A percentile compares a stretch with the other conserved stretches of the same genome.
phyloP scores from a whole-genome alignment of 1,284 basidiomycete genomes.

The Xanthoconium separans region DNA sequence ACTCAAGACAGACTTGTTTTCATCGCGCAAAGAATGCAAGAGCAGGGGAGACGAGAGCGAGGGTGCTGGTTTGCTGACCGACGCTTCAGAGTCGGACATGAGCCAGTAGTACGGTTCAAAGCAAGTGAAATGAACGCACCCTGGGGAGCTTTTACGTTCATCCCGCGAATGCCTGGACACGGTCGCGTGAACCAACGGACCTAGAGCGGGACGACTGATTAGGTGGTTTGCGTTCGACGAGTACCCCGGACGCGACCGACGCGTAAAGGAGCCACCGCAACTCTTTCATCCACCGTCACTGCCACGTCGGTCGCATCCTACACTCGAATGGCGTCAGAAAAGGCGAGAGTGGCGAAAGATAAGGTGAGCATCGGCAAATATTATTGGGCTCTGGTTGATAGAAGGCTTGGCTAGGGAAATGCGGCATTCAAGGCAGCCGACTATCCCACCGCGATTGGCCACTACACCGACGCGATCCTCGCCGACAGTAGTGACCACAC shows the following conservation, averaged over 20 bases:
- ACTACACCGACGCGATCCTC: constrained; percentile 73
- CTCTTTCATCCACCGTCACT: constrained; percentile 9
- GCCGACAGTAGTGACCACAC: constrained; percentile 64
- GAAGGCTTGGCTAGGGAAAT: constrained; percentile 48
- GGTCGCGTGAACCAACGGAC: constrained; percentile 6
- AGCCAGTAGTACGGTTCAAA: neutral
- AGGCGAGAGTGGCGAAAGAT: constrained; percentile 33
- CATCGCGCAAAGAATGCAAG: constrained; percentile 68
- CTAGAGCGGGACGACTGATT: neutral
- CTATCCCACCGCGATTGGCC: constrained; percentile 54
- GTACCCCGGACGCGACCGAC: neutral
- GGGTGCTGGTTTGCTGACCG: constrained; percentile 54
- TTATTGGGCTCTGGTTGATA: neutral
- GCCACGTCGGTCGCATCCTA: neutral
- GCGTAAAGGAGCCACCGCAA: neutral
- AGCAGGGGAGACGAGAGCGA: constrained; percentile 44
- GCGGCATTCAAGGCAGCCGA: constrained; percentile 55
- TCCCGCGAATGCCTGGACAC: constrained; percentile 1
- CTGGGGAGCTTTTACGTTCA: constrained; percentile 21
- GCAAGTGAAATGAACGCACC: constrained; percentile 20
- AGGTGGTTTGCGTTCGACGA: neutral
- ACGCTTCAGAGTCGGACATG: constrained; percentile 41
- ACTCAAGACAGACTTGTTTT: constrained; percentile 70
- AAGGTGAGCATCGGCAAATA: constrained; percentile 16
- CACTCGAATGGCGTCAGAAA: constrained; percentile 34